Percentiles rank a stretch among this genome's conserved stretches.
Evolutionary conservation across 805 yeast genomes (phyloP).

Genomic region (Lipomyces oligophaga): DNA sequence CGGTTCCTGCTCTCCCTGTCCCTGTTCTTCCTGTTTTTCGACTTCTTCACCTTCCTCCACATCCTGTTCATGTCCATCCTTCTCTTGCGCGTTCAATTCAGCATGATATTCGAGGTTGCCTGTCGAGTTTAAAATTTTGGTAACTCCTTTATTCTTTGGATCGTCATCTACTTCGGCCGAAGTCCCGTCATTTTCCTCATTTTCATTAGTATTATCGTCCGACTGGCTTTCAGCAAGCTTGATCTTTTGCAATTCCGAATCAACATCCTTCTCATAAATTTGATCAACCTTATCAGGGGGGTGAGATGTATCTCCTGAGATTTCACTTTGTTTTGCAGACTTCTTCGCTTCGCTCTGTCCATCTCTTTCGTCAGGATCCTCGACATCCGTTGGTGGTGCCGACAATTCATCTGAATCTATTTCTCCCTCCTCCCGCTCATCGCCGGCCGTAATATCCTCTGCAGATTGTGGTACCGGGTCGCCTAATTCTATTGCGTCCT

Average conservation of each 20-base stretch:
- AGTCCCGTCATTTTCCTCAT: conserved; percentile 1
- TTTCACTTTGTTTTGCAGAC: no score
- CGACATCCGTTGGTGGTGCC: conserved; percentile 10
- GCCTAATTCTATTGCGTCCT: no score
- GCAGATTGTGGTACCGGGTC: conserved; percentile 7
- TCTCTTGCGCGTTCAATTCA: conserved; percentile 12
- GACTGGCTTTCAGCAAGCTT: conserved; percentile 1
- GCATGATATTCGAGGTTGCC: no score
- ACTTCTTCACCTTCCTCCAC: conserved; percentile 29
- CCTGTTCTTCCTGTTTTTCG: conserved; percentile 27
- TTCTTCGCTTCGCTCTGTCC: conserved; percentile 7
- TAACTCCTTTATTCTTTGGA: conserved; percentile 1
- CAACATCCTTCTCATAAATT: conserved; percentile 2
- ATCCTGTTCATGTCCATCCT: conserved; percentile 20
- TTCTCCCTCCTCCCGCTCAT: conserved; percentile 20
- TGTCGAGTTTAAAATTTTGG: conserved; percentile 1
- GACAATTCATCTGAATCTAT: conserved; percentile 14
- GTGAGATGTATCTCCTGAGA: no score
- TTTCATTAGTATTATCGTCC: conserved; percentile 3
- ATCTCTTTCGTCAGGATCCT: conserved; percentile 4
- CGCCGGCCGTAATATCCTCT: conserved; percentile 4
- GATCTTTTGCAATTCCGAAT: conserved; percentile 1
- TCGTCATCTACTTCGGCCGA: conserved; percentile 1
- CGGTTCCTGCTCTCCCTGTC: conserved; percentile 30
- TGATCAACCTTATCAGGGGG: conserved; percentile 3